Evolutionary conservation across 106 monocot genomes (phyloP).

Genomic region (Xerophyta viscosa): DNA sequence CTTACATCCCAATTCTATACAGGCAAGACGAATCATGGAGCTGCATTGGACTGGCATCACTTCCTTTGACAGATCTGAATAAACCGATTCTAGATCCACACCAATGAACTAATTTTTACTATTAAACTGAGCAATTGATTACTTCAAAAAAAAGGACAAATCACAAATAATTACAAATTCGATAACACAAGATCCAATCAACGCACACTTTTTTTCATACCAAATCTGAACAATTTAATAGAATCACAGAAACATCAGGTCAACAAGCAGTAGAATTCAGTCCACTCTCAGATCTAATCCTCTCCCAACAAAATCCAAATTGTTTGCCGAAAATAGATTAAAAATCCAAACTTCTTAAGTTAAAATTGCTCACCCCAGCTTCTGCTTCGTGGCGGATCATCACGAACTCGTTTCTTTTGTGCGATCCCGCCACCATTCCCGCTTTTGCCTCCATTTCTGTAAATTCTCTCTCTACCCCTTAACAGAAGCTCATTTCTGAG

Average conservation of each 20-base stretch:
- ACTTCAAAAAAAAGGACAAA: too few relatives aligned
- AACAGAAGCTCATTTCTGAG: too few relatives aligned
- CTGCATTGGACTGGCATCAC: too few relatives aligned
- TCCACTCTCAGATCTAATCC: not conserved
- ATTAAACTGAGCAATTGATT: too few relatives aligned
- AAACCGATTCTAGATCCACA: too few relatives aligned
- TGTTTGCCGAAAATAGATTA: not conserved
- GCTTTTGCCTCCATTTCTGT: constrained; percentile 66
- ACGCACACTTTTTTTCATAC: too few relatives aligned
- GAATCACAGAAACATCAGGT: not conserved
- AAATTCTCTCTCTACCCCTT: not conserved
- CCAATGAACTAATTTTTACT: too few relatives aligned
- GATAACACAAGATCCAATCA: too few relatives aligned
- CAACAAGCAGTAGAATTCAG: not conserved
- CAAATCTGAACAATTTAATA: not conserved
- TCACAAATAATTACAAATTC: too few relatives aligned
- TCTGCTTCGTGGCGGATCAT: constrained; percentile 80
- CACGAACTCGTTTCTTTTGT: constrained; percentile 77
- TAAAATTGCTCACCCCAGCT: constrained; percentile 19
- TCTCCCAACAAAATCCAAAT: not conserved
- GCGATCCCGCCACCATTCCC: constrained; percentile 81
- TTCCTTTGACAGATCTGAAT: too few relatives aligned
- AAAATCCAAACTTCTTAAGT: not conserved
- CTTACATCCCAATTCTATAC: too few relatives aligned
- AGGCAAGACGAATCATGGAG: too few relatives aligned